Percentiles rank a stretch among this genome's conserved stretches.
These are phyloP conservation scores for Alternaria gansuensis DNA, from an alignment of 2,329 filamentous ascomycete species.

Conservation along the genomic window DNA sequence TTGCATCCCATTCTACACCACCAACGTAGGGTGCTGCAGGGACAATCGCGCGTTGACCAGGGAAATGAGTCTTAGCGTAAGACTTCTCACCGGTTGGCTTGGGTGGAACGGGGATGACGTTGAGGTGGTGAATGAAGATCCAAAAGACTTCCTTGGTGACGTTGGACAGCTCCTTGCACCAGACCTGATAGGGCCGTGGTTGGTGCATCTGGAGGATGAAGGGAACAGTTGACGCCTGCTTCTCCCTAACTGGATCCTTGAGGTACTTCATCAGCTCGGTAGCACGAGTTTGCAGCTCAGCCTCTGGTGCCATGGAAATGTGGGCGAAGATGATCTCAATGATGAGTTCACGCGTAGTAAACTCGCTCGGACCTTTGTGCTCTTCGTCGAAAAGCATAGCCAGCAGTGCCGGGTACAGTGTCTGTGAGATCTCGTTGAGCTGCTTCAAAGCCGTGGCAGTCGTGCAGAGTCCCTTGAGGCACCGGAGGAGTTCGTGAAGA, in stretches of 20 bases:
- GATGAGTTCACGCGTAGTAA: conserved; percentile 89
- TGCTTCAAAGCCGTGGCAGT: conserved; percentile 86
- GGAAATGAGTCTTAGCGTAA: conserved; percentile 76
- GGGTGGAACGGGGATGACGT: conserved; percentile 75
- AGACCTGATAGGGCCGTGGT: conserved; percentile 87
- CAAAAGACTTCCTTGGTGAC: conserved; percentile 99
- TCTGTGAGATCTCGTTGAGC: conserved; percentile 78
- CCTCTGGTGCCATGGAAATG: conserved; percentile 67
- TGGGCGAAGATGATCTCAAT: conserved; percentile 90
- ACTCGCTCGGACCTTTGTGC: conserved; percentile 96
- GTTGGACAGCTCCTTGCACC: conserved; percentile 90
- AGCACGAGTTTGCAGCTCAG: conserved; percentile 73
- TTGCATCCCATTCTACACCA: conserved; percentile 98
- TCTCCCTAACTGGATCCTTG: conserved; percentile 75
- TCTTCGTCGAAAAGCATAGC: conserved; percentile 96
- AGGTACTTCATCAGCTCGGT: conserved; percentile 79
- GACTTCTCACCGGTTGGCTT: conserved; percentile 34
- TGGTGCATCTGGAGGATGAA: conserved; percentile 92
- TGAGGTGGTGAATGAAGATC: conserved; percentile 96
- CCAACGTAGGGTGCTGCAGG: conserved; percentile 95
- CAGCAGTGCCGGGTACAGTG: conserved; percentile 85
- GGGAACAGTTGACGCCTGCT: conserved; percentile 77
- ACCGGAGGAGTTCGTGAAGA: conserved; percentile 89
- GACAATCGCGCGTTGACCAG: conserved; percentile 84
- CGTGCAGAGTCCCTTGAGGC: conserved; percentile 92